Evolutionary conservation across 345 rosid genomes (phyloP), one percentile per base, ranked within the genome.

Genomic region (Aquilaria sinensis): DNA sequence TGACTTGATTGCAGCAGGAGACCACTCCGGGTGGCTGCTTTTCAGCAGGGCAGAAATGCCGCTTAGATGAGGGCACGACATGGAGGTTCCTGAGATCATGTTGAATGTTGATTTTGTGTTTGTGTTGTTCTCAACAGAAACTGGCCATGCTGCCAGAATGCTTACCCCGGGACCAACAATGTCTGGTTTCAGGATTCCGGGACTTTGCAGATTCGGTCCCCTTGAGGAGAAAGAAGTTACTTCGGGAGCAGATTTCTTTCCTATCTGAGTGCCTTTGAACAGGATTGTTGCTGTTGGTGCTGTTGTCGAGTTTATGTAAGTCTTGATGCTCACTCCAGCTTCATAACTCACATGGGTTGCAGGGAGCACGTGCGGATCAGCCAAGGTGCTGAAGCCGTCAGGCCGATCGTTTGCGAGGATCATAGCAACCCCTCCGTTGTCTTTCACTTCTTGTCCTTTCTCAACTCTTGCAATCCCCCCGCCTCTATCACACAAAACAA

Each of bases 11-110:
- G 81, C 85, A 3, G 81, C 80, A 4, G 81, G 80, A 12, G 72
- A 68, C 88, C 83, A 83, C 29, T 46, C 46, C 3, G 81, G 85
- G 37, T 78, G 81, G 14, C 77, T 58, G 47, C 67, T 69, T 66
- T 72, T 81, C 50, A 83, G 66, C 60, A 83, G 37, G 3, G 85
- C 80, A 2, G 82, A 82, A 31, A 78, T 58, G 15, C 82, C 88
- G 51, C 81, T 72, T 0, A 80, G 74, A 46, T 81, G 85, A 48
- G 80, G 83, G 63, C 85, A 83, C 9, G 88, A 58, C 85, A 76
- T 81, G 32, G 88, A 81, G 32, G 82, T 83, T n/a, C 85, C 81
- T 0, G 73, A 66, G 3, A 67, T 65, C 0, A 81, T 43, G 48
- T 78, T 83, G 67, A 80, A 81, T 9, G 59, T 59, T 9, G 47